Evolutionary conservation across 805 yeast genomes (phyloP), one percentile per base, ranked within the genome.

Genomic region (Nakazawaea pomicola): DNA sequence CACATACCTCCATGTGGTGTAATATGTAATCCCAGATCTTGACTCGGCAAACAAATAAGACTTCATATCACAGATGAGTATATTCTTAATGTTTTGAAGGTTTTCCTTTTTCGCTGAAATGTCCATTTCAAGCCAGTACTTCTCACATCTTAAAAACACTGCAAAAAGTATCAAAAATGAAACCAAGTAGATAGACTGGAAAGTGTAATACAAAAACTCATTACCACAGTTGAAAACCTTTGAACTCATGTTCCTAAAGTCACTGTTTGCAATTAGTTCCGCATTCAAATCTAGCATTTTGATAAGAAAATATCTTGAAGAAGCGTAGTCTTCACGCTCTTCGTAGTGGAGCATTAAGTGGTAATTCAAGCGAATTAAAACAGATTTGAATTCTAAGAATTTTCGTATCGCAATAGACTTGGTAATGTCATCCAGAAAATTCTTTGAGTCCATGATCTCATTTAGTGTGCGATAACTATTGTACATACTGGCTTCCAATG

Each of bases 331-430:
- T 12, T 55, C 55, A 9, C 45, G 32, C 27, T 33, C 33, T 29
- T 71, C 72, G 42, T 64, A 73, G 39, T 60, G 56, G 24, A 69
- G 49, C 46, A 65, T 62, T 15, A 74, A 53, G 45, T 71, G 70
- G 43, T 61, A 68, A 36, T 64, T 64, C 6, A 73, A 46, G 3
- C 74, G 57, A 32, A 66, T 55, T 18, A 62, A 49, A 44, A 72
- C 59, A 2, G 68, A 54, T 21, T 53, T 50, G 10, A 60, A 45
- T 27, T 53, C 53, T n/a, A 51, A 40, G 32, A 53, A 61, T 6
- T 49, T 46, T 6, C 45, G 24, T 8, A 56, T 45, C 5, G 37
- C 48, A 34, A 46, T 49, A 18, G 54, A 50, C 32, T 51, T 60
- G 12, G 48, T 42, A 4, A 57, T 35, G 38, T 50, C 56, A 2